These are phyloP conservation scores for Tetradesmus lagerheimii DNA, from an alignment of 139 green algal species.

Conservation along the genomic window DNA sequence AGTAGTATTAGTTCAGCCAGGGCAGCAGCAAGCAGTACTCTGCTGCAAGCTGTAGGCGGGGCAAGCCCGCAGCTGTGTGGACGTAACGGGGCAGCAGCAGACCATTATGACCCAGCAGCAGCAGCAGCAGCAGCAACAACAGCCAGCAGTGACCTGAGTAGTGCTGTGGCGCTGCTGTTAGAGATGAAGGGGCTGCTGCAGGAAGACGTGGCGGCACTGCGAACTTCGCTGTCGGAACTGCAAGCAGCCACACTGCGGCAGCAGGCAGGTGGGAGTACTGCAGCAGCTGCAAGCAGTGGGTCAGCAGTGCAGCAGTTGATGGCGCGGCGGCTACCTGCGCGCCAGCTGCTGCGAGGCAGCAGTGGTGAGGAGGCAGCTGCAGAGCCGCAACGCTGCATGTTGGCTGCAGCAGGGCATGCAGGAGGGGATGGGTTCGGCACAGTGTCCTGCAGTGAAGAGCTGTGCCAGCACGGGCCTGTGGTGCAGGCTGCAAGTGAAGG, in stretches of 20 bases:
- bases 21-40: background rate
- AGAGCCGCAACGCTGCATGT: no score
- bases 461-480: background rate
- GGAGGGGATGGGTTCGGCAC: no score
- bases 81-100: background rate
- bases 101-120: background rate
- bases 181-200: background rate
- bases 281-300: no score
- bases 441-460: background rate
- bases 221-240: background rate
- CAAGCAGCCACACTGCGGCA: background rate
- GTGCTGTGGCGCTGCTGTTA: background rate
- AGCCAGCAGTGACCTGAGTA: background rate
- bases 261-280: no score
- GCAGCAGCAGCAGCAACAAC: background rate
- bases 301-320: no score
- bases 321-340: no score
- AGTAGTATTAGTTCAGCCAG: no score
- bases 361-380: background rate
- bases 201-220: background rate
- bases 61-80: background rate
- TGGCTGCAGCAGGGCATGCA: background rate
- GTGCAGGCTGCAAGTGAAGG: background rate
- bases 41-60: background rate
- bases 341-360: background rate